A percentile compares a stretch with the other conserved stretches of the same genome.
These are phyloP conservation scores for Corymbia calophylla DNA, from an alignment of 441 rosid species.

Conservation along the genomic window DNA sequence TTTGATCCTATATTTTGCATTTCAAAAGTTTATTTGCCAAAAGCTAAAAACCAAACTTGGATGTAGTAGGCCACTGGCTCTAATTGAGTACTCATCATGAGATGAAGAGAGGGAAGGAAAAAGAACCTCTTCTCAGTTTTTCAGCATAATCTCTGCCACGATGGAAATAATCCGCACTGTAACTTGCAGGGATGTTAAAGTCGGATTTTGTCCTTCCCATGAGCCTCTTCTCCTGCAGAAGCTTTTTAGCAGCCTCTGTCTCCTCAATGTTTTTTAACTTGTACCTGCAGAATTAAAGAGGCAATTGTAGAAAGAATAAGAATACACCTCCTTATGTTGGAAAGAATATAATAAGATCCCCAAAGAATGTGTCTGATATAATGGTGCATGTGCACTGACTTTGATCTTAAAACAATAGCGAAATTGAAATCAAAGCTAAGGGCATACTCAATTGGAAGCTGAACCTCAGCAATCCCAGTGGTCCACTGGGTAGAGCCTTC, in stretches of 20 bases:
- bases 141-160: constrained; percentile 91
- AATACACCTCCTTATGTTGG: not conserved
- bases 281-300: constrained; percentile 34
- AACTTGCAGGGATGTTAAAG: constrained; percentile 76
- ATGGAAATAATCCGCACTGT: constrained; percentile 94
- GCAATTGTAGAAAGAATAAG: constrained; percentile 6
- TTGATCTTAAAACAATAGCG: not conserved
- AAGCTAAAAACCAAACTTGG: not conserved
- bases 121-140: constrained; percentile 82
- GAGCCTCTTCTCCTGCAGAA: constrained; percentile 83
- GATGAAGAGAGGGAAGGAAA: not conserved
- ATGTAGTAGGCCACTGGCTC: not conserved
- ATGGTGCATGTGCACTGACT: not conserved
- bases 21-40: not conserved
- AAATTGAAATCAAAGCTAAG: not conserved
- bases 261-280: constrained; percentile 92
- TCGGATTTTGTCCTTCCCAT: constrained; percentile 66
- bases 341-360: not conserved
- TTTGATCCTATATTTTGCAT: not conserved
- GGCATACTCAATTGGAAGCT: constrained; percentile 85
- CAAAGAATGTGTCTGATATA: not conserved
- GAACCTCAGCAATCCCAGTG: constrained; percentile 95
- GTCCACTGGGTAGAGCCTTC: constrained; percentile 99
- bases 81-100: not conserved
- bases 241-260: constrained; percentile 98